Evolutionary conservation across 2,329 filamentous ascomycete species (phyloP).

Genomic region (Aaosphaeria arxii): DNA sequence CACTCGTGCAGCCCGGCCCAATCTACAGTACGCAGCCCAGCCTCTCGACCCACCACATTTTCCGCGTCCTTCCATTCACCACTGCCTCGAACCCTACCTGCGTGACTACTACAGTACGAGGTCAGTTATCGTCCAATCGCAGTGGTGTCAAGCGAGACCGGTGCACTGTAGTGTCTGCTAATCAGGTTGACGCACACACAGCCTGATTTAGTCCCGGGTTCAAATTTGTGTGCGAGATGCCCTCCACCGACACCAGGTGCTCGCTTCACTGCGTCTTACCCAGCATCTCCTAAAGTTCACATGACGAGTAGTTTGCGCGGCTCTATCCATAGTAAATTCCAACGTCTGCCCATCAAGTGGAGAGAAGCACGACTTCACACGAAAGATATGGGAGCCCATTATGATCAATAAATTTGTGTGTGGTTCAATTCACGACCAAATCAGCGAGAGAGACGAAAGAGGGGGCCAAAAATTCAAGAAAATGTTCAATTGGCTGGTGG

Average conservation of each 20-base stretch:
- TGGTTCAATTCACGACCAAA: neutral
- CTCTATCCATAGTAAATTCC: constrained; percentile 39
- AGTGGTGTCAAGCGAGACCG: constrained; percentile 13
- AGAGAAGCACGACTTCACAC: constrained; percentile 8
- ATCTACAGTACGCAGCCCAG: too few species aligned
- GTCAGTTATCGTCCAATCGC: neutral
- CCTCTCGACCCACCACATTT: neutral
- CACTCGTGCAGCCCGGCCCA: neutral
- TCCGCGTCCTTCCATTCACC: neutral
- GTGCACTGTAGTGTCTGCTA: constrained; percentile 16
- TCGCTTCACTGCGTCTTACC: constrained; percentile 30
- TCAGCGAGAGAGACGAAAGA: neutral
- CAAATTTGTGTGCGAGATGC: constrained; percentile 37
- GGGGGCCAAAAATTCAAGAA: constrained; percentile 15
- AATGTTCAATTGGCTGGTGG: constrained; percentile 21
- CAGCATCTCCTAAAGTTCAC: constrained; percentile 39
- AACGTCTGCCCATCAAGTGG: constrained; percentile 31
- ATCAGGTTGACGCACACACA: constrained; percentile 35
- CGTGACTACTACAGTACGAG: too few species aligned
- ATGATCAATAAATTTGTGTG: constrained; percentile 10
- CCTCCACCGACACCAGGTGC: constrained; percentile 30
- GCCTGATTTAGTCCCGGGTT: constrained; percentile 33
- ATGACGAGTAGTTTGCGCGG: constrained; percentile 35
- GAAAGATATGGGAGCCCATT: constrained; percentile 15
- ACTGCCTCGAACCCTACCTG: neutral